Evolutionary conservation across 331 rosid genomes (phyloP).

Genomic region (Spiraea crenata): DNA sequence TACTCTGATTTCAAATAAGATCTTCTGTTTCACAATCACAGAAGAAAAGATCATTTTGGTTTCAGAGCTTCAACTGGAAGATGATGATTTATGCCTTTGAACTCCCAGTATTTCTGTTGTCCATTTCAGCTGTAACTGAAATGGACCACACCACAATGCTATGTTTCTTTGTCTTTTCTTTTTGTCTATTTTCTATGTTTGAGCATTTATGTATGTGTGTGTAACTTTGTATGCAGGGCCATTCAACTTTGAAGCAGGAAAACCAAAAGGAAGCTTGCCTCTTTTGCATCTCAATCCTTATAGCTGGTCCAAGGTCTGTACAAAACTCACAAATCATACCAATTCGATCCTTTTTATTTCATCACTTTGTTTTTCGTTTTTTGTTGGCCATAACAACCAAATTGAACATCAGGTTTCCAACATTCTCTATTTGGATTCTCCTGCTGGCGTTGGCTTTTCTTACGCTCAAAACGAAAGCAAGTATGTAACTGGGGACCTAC

Average conservation of each 20-base stretch:
- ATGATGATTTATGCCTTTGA: too few relatives aligned
- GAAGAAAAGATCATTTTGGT: too few relatives aligned
- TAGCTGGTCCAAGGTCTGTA: constrained; percentile 52
- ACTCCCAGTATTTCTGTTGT: too few relatives aligned
- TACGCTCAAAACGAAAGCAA: constrained; percentile 28
- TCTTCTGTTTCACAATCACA: too few relatives aligned
- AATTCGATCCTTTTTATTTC: neutral
- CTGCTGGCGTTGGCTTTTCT: constrained; percentile 55
- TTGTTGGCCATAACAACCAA: neutral
- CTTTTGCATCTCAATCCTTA: constrained; percentile 44
- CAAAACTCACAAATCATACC: too few relatives aligned
- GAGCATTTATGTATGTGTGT: too few relatives aligned
- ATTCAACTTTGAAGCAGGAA: constrained; percentile 47
- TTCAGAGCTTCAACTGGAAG: too few relatives aligned
- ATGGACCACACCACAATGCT: too few relatives aligned
- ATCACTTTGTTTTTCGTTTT: neutral
- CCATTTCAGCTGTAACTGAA: too few relatives aligned
- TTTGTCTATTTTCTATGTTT: too few relatives aligned
- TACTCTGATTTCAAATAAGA: too few relatives aligned
- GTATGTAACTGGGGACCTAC: constrained; percentile 38
- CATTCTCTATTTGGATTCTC: constrained; percentile 55
- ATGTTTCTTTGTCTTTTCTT: too few relatives aligned
- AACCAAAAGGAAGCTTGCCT: constrained; percentile 39
- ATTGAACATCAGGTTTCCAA: constrained; percentile 39
- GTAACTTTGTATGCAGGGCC: constrained; percentile 36